phyloP scores from a whole-genome alignment of 225 moss, liverwort and hornwort species.

The Pleurozium schreberi region DNA sequence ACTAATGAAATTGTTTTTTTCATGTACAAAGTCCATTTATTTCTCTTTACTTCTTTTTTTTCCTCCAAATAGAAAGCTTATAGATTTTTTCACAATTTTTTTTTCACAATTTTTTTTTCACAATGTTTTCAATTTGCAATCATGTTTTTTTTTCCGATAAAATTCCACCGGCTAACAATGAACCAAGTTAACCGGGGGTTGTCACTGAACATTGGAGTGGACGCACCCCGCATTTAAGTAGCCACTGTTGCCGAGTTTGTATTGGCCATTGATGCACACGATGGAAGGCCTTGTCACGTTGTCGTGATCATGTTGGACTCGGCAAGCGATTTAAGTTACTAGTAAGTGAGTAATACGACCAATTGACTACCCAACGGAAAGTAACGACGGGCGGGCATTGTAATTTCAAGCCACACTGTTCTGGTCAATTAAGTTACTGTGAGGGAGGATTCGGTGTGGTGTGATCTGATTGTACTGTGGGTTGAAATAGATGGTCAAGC shows the following conservation, averaged over 20 bases:
- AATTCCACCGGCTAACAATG: not conserved
- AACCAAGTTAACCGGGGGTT: no score
- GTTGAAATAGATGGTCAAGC: not conserved
- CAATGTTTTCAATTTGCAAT: not conserved
- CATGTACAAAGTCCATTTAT: accelerated
- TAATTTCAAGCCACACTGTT: not conserved
- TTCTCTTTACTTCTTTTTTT: no score
- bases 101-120: no score
- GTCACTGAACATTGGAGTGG: no score
- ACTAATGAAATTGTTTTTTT: not conserved
- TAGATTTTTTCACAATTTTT: no score
- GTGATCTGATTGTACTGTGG: not conserved
- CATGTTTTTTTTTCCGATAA: no score
- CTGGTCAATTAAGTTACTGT: not conserved
- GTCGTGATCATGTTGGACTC: not conserved
- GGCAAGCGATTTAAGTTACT: not conserved
- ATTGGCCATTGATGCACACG: not conserved
- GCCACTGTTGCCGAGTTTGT: not conserved
- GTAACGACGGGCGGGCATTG: no score
- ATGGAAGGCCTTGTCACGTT: not conserved
- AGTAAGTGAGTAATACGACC: no score
- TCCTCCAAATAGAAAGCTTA: no score
- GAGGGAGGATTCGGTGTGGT: not conserved
- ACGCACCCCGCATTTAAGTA: no score
- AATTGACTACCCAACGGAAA: not conserved